Conservation (phyloP, 2,329 filamentous ascomycete genomes). For the Nemania serpens region DNA sequence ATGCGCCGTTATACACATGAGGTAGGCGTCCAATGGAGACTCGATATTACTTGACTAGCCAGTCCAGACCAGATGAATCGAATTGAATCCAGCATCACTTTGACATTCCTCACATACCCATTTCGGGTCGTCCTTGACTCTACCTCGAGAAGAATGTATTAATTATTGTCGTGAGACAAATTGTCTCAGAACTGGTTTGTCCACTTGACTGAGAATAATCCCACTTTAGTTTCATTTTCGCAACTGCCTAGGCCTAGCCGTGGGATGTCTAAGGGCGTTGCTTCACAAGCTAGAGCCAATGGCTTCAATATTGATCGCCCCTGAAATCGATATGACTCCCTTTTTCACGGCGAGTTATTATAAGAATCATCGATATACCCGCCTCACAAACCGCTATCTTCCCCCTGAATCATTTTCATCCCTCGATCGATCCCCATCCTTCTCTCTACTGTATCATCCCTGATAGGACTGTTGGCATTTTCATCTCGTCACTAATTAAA, state of each 20-base stretch:
- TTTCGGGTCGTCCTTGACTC: background rate
- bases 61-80: constrained; percentile 18
- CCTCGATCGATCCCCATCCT: background rate
- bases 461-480: no score
- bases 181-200: background rate
- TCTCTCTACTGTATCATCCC: background rate
- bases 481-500: background rate
- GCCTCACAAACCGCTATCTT: background rate
- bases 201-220: background rate
- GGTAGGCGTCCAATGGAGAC: constrained; percentile 34
- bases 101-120: constrained; percentile 9
- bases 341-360: background rate
- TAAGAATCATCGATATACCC: constrained; percentile 11
- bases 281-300: background rate
- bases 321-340: constrained; percentile 10
- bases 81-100: constrained; percentile 21
- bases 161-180: constrained; percentile 6
- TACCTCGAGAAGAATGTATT: background rate
- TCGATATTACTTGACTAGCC: constrained; percentile 22
- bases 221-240: constrained; percentile 3
- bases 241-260: background rate
- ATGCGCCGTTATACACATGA: constrained; percentile 34
- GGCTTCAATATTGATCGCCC: constrained; percentile 19
- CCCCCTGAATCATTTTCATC: background rate
- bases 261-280: background rate